Base-by-base conservation (phyloP, 2,329 filamentous ascomycete species). In the Epichloe festucae region DNA sequence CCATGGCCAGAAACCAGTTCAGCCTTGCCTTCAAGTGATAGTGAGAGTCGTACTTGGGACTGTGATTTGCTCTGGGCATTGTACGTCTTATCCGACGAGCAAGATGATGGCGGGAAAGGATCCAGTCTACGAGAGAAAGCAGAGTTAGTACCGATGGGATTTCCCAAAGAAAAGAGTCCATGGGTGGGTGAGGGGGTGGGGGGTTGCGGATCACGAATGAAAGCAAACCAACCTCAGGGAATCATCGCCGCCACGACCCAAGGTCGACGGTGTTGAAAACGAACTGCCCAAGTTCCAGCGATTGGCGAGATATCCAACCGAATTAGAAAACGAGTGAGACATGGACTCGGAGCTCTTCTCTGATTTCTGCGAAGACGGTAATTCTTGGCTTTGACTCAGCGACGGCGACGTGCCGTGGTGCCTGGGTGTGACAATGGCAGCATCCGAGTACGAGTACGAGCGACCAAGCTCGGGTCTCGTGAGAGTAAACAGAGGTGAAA, bases 1-100 rank as follows among this genome's bases (percentile, higher is more conserved):
- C 84, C 77, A 51, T 84, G 80, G 55, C 84, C 77, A 51, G 84
- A 81, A 21, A 90, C 80, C 49, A 96, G 75, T 60, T 91, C 85
- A n/a, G 91, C 91, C 63, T 90, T 91, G 58, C 91, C 91, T 62
- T 96, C 89, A 35, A 90, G 77, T 17, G 88, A 93, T 62, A 93
- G 81, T 2, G 87, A 89, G 31, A 96, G 75, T 47, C 89, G 83
- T 52, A 95, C 77, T 31, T 79, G 76, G n/a, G 73, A 68, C 46
- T 69, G 67, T 44, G 69, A 68, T 46, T 69, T 69, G 55, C 54
- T 56, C 10, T 46, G 48, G 35, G 47, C 64, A 66, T 47, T 65
- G 62, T 50, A 70, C 62, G 72, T 70, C n/a, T 66, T 63, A 46
- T 66, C 65, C 21, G 69, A 68, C 8, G 72, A 69, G 56, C 66